Base-by-base conservation (phyloP, 1,284 basidiomycete species). In the Rhodotorula sp. region DNA sequence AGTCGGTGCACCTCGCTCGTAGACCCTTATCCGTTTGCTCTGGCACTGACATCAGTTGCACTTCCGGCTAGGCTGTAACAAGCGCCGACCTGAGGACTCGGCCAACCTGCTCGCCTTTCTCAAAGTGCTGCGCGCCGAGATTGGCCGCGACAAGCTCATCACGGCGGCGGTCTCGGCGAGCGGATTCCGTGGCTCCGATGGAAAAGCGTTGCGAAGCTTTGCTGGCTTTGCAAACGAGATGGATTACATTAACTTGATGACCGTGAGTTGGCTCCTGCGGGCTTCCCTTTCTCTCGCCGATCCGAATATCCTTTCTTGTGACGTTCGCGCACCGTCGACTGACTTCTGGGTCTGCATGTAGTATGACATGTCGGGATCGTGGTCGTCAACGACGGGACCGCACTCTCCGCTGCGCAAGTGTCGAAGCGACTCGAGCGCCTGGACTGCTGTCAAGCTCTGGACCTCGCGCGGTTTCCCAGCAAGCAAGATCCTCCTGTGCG, bases 91-190 rank as follows among this genome's bases (percentile, higher is more conserved):
- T 0, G 69, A 81, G 53, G 93, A 95, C 80, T 84, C 87, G 0
- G 82, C 83, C 33, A 89, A 93, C 80, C 89, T 88, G 80, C 84
- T 95, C 66, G 71, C 80, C n/a, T 91, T 95, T 81, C 84, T 95
- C 46, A 82, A 85, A 71, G 80, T 85, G 42, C 84, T 95, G 44
- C 85, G 89, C 33, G 64, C 78, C 3, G 81, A 80, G 44, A 84
- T 95, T 15, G 91, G 91, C 15, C 62, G 78, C 0, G 75, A 76
- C 30, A 88, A 89, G 10, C 82, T 84, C 62, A 87, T 95, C 80
- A 88, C 89, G 12, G 89, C 89, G 48, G 91, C 92, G 2, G 87
- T 87, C 26, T 86, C 88, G 77, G 86, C 88, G 10, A 84, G 84
- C 69, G 87, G 91, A 2, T 93, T 93, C 79, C 82, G 83, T 6